These are phyloP conservation scores for Barnettozyma wickerhamii DNA, from an alignment of 805 yeast species.

Conservation along the genomic window DNA sequence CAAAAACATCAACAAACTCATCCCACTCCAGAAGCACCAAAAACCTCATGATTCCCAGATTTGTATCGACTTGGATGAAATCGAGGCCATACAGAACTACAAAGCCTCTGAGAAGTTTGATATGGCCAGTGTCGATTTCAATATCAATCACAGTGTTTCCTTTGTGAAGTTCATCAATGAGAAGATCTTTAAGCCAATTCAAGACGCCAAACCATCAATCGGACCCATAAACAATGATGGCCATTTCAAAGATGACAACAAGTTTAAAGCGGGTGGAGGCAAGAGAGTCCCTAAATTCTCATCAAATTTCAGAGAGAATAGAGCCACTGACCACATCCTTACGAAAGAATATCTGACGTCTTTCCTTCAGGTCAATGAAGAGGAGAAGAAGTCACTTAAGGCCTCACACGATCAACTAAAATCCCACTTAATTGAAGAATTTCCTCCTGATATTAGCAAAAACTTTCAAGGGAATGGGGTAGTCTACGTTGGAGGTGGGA, in stretches of 20 bases:
- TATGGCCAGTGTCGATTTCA: too few species aligned
- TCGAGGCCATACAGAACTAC: too few species aligned
- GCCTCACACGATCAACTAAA: slow-evolving; percentile 20
- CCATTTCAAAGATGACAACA: slow-evolving; percentile 21
- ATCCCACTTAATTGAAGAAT: too few species aligned
- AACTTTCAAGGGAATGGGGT: slow-evolving; percentile 51
- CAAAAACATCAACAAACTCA: too few species aligned
- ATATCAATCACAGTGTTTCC: too few species aligned
- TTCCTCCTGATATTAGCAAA: slow-evolving; percentile 33
- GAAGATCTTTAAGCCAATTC: slow-evolving; percentile 11
- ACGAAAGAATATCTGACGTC: slow-evolving; percentile 20
- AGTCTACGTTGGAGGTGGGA: slow-evolving; percentile 73
- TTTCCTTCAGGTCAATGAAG: slow-evolving; percentile 14
- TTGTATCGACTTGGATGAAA: too few species aligned
- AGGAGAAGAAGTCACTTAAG: slow-evolving; percentile 16
- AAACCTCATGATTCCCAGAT: too few species aligned
- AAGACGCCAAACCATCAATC: slow-evolving; percentile 16
- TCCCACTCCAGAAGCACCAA: too few species aligned
- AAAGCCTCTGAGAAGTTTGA: too few species aligned
- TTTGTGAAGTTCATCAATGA: slow-evolving; percentile 20
- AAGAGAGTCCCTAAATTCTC: slow-evolving; percentile 20
- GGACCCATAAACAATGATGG: slow-evolving; percentile 18
- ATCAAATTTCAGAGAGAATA: slow-evolving; percentile 25
- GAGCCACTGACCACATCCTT: slow-evolving; percentile 21
- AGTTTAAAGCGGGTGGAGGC: slow-evolving; percentile 11